Percentiles rank a stretch among this genome's conserved stretches.
These are phyloP conservation scores for Solanum hybrid DNA, from an alignment of 305 asterid genomes.

Conservation along the genomic window DNA sequence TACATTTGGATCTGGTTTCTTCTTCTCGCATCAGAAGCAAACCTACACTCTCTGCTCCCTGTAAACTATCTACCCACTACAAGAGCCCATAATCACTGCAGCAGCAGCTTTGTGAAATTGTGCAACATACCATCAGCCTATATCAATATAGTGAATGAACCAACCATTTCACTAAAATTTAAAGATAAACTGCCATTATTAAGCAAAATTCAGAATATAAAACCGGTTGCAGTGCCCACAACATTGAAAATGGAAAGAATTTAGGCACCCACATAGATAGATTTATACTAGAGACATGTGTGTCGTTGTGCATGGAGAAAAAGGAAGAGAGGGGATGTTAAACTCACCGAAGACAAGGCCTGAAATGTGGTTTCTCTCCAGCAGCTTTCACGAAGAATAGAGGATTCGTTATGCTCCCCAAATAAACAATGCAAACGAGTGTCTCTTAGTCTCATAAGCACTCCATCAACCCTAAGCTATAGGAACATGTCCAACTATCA, in stretches of 20 bases:
- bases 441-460: constrained; percentile 90
- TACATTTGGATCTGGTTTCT: background rate
- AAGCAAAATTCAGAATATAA: background rate
- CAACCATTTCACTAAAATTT: background rate
- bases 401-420: constrained; percentile 36
- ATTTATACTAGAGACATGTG: background rate
- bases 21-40: background rate
- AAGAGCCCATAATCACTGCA: background rate
- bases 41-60: background rate
- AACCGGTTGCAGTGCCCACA: background rate
- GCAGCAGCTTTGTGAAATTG: background rate
- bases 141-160: background rate
- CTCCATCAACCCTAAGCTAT: constrained; percentile 98
- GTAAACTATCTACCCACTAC: background rate
- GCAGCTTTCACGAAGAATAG: constrained; percentile 75
- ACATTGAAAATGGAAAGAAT: background rate
- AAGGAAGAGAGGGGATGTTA: background rate
- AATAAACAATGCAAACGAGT: constrained; percentile 87
- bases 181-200: background rate
- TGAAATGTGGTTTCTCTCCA: constrained; percentile 85
- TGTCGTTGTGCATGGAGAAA: background rate
- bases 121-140: background rate
- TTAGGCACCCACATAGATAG: background rate
- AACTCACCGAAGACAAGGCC: constrained; percentile 59
- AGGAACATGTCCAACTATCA: background rate